Evolutionary conservation across 2,329 filamentous ascomycete genomes (phyloP).

Genomic region (Stachybotrys echinatus): DNA sequence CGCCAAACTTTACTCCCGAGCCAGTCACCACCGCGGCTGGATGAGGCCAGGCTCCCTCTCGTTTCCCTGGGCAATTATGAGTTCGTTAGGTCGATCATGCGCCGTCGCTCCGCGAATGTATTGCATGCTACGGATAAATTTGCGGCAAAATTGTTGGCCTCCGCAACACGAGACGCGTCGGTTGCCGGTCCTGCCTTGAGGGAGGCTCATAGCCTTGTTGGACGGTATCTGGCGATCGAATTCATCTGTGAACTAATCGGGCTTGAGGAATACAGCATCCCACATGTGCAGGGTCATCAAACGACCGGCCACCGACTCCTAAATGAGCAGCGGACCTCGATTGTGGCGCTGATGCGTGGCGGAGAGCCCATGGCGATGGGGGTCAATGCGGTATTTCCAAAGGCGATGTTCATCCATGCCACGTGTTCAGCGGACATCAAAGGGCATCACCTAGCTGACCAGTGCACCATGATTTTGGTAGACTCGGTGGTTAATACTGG

Average conservation of each 20-base stretch:
- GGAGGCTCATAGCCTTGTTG: slow-evolving; percentile 41
- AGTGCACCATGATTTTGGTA: slow-evolving; percentile 44
- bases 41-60: slow-evolving; percentile 34
- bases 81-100: slow-evolving; percentile 12
- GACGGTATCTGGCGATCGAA: slow-evolving; percentile 47
- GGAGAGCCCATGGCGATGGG: slow-evolving; percentile 58
- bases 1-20: slow-evolving; percentile 42
- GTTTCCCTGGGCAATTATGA: slow-evolving; percentile 23
- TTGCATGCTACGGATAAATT: slow-evolving; percentile 38
- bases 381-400: slow-evolving; percentile 46
- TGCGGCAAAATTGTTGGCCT: slow-evolving; percentile 45
- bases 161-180: slow-evolving; percentile 44
- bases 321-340: slow-evolving; percentile 42
- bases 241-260: slow-evolving; percentile 42
- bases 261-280: slow-evolving; percentile 40
- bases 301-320: slow-evolving; percentile 39
- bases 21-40: slow-evolving; percentile 32
- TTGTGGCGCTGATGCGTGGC: slow-evolving; percentile 58
- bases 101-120: slow-evolving; percentile 11
- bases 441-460: slow-evolving; percentile 30
- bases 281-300: slow-evolving; percentile 44
- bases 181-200: slow-evolving; percentile 39
- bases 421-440: slow-evolving; percentile 33
- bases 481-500: slow-evolving; percentile 59
- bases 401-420: slow-evolving; percentile 46